Conservation (phyloP, 2,329 filamentous ascomycete genomes). For the Penicillium occitanis region DNA sequence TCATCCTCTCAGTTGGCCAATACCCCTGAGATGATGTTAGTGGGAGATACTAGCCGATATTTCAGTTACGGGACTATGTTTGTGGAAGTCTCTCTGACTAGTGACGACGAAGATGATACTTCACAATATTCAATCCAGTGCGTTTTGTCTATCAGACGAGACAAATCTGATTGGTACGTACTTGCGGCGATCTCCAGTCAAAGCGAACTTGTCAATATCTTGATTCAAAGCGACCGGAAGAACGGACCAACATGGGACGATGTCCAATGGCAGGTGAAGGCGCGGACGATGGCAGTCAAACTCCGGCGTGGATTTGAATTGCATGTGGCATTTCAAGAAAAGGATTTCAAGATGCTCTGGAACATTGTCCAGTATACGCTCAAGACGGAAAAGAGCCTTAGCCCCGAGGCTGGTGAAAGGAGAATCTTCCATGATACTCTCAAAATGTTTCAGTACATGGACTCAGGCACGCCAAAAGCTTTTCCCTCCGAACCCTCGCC, state of each 20-base stretch:
- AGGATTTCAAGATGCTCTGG: slow-evolving; percentile 77
- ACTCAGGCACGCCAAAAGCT: slow-evolving; percentile 66
- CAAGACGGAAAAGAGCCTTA: slow-evolving; percentile 71
- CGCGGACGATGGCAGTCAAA: slow-evolving; percentile 64
- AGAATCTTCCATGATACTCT: slow-evolving; percentile 68
- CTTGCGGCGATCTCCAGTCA: slow-evolving; percentile 77
- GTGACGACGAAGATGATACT: slow-evolving; percentile 66
- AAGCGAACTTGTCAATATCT: slow-evolving; percentile 71
- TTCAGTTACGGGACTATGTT: slow-evolving; percentile 80
- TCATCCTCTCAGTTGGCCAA: slow-evolving; percentile 47
- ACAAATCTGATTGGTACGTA: slow-evolving; percentile 66
- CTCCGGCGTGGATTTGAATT: slow-evolving; percentile 75
- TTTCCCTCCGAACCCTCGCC: slow-evolving; percentile 75
- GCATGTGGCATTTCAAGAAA: slow-evolving; percentile 67
- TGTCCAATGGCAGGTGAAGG: slow-evolving; percentile 72
- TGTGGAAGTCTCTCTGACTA: slow-evolving; percentile 69
- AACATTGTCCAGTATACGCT: slow-evolving; percentile 82
- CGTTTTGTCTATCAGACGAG: slow-evolving; percentile 72
- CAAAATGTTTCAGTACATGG: slow-evolving; percentile 76
- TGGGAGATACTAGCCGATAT: slow-evolving; percentile 69
- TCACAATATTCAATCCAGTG: slow-evolving; percentile 70
- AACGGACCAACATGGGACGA: slow-evolving; percentile 76
- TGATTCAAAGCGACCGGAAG: slow-evolving; percentile 67
- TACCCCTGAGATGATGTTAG: slow-evolving; percentile 68
- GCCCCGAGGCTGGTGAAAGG: slow-evolving; percentile 67